These are phyloP conservation scores for Clonostachys rosea DNA, from an alignment of 2,329 filamentous ascomycete species.

Conservation along the genomic window DNA sequence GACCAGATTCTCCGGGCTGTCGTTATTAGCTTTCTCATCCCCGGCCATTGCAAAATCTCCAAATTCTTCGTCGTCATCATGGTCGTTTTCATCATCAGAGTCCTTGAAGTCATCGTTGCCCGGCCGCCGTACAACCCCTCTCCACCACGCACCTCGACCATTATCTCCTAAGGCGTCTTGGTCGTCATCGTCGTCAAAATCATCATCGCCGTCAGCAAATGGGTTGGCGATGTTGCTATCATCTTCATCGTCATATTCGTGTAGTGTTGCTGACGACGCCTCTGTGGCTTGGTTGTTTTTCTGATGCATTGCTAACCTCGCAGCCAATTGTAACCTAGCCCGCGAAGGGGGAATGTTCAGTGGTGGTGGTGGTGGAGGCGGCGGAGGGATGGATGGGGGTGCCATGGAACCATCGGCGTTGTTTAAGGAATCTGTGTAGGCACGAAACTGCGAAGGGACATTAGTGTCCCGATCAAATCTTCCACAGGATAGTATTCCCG, in stretches of 20 bases:
- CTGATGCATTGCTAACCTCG: constrained; percentile 71
- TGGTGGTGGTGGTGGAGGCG: constrained; percentile 67
- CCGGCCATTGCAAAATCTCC: constrained; percentile 66
- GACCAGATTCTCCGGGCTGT: constrained; percentile 34
- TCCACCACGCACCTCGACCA: constrained; percentile 43
- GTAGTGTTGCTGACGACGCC: constrained; percentile 34
- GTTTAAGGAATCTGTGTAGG: constrained; percentile 52
- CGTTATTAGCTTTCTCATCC: constrained; percentile 25
- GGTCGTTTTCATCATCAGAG: constrained; percentile 45
- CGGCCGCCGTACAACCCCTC: constrained; percentile 26
- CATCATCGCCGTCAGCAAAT: constrained; percentile 54
- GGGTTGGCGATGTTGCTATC: constrained; percentile 34
- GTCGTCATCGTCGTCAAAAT: constrained; percentile 38
- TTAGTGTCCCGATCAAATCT: neutral
- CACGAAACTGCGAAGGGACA: constrained; percentile 42
- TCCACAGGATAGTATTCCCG: neutral
- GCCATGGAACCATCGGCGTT: constrained; percentile 40
- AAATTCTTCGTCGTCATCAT: constrained; percentile 61
- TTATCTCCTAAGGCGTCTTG: constrained; percentile 22
- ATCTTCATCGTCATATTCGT: constrained; percentile 28
- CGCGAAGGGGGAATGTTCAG: constrained; percentile 83
- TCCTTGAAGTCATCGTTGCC: constrained; percentile 39
- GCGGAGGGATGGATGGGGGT: constrained; percentile 54
- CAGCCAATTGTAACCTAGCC: constrained; percentile 85
- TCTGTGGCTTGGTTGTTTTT: constrained; percentile 51